Percentiles rank a stretch among this genome's conserved stretches.
Conservation (phyloP, 1,139 yeast genomes). For the Debaryomyces sp. region DNA sequence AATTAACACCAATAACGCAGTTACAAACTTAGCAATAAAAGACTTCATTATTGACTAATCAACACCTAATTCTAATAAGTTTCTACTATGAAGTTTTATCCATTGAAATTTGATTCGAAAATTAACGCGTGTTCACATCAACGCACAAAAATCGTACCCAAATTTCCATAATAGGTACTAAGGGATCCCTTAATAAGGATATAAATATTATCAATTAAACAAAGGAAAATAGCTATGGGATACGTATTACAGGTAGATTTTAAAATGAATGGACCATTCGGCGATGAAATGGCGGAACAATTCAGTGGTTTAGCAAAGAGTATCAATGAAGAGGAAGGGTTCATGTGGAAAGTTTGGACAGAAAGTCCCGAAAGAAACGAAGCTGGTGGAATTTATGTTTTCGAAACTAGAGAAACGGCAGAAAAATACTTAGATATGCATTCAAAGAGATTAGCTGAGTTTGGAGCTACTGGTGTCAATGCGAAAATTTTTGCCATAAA, state of each 20-base stretch:
- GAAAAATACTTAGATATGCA: neutral
- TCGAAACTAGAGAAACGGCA: neutral
- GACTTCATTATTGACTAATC: constrained; percentile 7
- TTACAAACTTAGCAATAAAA: constrained; percentile 13
- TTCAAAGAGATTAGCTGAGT: neutral
- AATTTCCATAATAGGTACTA: neutral
- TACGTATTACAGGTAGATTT: neutral
- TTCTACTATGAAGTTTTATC: neutral
- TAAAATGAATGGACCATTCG: neutral
- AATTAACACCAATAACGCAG: constrained; percentile 16
- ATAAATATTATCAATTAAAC: neutral
- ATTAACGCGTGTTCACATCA: constrained; percentile 15
- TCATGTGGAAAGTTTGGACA: neutral
- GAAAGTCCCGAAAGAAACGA: neutral
- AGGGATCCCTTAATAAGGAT: neutral
- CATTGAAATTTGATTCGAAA: neutral
- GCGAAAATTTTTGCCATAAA: neutral
- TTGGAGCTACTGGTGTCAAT: neutral
- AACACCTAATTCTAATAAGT: neutral
- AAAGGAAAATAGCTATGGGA: neutral
- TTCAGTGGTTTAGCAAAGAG: neutral
- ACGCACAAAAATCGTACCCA: neutral
- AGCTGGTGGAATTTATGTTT: neutral
- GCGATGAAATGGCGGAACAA: neutral
- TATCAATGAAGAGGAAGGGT: neutral